A percentile compares a stretch with the other conserved stretches of the same genome.
These are phyloP conservation scores for Bryoerythrophyllum caledonicum DNA, from an alignment of 225 moss, liverwort and hornwort species.

Conservation along the genomic window DNA sequence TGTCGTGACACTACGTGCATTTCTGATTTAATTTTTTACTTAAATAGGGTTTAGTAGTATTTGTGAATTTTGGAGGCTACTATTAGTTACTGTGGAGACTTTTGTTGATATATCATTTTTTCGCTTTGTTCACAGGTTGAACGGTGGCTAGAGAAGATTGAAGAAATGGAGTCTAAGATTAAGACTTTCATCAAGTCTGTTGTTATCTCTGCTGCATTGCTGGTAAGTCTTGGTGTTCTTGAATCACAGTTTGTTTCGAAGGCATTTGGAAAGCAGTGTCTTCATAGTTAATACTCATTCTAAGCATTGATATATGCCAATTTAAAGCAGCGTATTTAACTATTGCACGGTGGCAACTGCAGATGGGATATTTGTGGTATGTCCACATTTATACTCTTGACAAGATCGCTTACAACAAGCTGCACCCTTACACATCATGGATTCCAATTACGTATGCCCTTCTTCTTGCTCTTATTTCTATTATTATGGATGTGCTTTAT, in stretches of 20 bases:
- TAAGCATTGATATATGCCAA: neutral
- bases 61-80: conserved; percentile 1
- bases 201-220: conserved; percentile 51
- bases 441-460: conserved; percentile 88
- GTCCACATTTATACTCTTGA: conserved; percentile 78
- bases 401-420: conserved; percentile 72
- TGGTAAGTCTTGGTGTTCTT: conserved; percentile 40
- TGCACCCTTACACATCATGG: conserved; percentile 99
- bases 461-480: conserved; percentile 7
- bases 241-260: neutral
- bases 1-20: neutral
- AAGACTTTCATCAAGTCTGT: conserved; percentile 45
- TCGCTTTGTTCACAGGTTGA: conserved; percentile 60
- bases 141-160: conserved; percentile 80
- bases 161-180: conserved; percentile 65
- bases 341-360: conserved; percentile 26
- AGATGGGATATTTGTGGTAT: conserved; percentile 93
- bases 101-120: neutral
- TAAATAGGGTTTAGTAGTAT: neutral
- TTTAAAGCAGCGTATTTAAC: neutral
- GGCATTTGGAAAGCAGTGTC: neutral
- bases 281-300: neutral
- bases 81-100: neutral
- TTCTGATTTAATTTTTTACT: neutral
- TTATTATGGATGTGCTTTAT: neutral